Evolutionary conservation across 2,329 filamentous ascomycete species (phyloP).

Genomic region (Parasarocladium wereldwijsianum): DNA sequence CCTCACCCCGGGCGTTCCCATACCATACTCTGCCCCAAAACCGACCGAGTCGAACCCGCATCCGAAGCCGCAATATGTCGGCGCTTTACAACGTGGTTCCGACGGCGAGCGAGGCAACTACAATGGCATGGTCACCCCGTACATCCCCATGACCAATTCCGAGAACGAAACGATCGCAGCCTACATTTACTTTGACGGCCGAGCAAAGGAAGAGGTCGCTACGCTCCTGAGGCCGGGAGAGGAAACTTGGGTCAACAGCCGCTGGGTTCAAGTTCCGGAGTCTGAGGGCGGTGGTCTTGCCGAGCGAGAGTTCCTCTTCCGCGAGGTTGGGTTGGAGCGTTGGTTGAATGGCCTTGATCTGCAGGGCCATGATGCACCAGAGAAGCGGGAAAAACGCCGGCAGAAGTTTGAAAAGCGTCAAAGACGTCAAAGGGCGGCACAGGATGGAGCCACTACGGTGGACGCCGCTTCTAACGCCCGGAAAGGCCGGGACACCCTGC

Average conservation of each 20-base stretch:
- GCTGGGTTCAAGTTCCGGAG: constrained; percentile 90
- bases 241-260: constrained; percentile 97
- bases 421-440: constrained; percentile 41
- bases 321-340: constrained; percentile 86
- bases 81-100: constrained; percentile 44
- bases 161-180: constrained; percentile 95
- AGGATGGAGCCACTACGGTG: constrained; percentile 21
- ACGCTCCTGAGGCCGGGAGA: constrained; percentile 84
- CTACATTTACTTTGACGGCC: constrained; percentile 97
- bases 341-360: constrained; percentile 95
- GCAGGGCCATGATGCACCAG: constrained; percentile 81
- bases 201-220: constrained; percentile 90
- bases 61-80: constrained; percentile 71
- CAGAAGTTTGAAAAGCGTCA: constrained; percentile 62
- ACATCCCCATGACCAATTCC: constrained; percentile 82
- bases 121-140: constrained; percentile 55
- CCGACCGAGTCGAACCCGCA: constrained; percentile 60
- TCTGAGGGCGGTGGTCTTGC: constrained; percentile 86
- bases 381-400: constrained; percentile 77
- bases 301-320: constrained; percentile 92
- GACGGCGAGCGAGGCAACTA: constrained; percentile 30
- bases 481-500: constrained; percentile 41
- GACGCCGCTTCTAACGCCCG: constrained; percentile 27
- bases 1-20: constrained; percentile 71
- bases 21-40: constrained; percentile 87